A percentile compares a stretch with the other conserved stretches of the same genome.
Evolutionary conservation across 139 green algal species (phyloP).

Genomic region (Penium margaritaceum): DNA sequence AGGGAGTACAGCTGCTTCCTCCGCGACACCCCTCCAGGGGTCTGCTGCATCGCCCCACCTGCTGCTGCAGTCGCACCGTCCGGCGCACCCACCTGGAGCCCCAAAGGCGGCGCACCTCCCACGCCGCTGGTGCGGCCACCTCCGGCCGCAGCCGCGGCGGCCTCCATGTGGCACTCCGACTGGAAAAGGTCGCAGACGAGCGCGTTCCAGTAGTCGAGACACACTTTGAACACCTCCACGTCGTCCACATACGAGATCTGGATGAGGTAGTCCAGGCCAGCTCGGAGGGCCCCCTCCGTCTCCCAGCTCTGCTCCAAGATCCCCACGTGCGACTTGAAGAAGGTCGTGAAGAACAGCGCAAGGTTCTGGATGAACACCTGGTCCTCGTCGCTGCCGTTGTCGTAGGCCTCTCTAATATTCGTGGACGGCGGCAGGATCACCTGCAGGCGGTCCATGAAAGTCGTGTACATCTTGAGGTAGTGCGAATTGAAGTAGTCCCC

Average conservation of each 20-base stretch:
- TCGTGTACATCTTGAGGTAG: constrained; percentile 52
- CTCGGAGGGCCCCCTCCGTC: constrained; percentile 59
- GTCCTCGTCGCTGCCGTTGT: constrained; percentile 43
- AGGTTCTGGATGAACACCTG: constrained; percentile 91
- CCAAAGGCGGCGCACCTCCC: constrained; percentile 3
- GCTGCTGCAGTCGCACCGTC: background rate
- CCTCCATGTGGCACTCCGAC: constrained; percentile 43
- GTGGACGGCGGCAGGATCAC: constrained; percentile 28
- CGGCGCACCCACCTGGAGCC: background rate
- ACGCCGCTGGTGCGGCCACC: too few relatives aligned
- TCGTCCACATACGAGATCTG: constrained; percentile 91
- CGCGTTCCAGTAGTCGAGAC: constrained; percentile 96
- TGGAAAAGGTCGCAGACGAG: constrained; percentile 90
- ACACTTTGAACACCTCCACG: constrained; percentile 94
- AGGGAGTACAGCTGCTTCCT: constrained; percentile 61
- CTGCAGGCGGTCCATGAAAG: constrained; percentile 59
- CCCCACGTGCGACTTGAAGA: constrained; percentile 65
- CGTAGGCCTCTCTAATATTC: constrained; percentile 38
- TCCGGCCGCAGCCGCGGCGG: background rate
- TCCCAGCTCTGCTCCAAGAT: constrained; percentile 61
- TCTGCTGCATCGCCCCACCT: background rate
- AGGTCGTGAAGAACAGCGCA: constrained; percentile 88
- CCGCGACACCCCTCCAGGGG: constrained; percentile 13
- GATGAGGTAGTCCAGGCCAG: constrained; percentile 59
- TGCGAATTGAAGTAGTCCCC: constrained; percentile 53